Base-by-base conservation (phyloP, 148 eudicot species). In the Talinum fruticosum region DNA sequence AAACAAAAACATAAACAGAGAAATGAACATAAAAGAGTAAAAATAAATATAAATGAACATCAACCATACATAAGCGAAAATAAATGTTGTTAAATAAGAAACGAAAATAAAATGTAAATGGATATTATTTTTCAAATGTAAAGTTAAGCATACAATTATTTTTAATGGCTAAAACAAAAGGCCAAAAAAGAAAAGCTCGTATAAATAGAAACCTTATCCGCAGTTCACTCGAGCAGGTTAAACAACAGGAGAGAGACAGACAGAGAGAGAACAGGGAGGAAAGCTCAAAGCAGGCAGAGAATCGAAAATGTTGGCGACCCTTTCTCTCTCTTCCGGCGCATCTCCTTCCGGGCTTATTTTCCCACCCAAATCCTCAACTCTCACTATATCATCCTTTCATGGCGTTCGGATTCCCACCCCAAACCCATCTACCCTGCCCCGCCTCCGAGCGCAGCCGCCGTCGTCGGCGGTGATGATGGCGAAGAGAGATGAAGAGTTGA, bases 401-500 rank as follows among this genome's bases (percentile, higher is more conserved):
- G 98, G 94, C 78, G 18, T 88, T 65, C 89, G 91, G 30, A 67
- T 90, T 1, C 70, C 72, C 49, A 15, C 71, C 68, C 10, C 49
- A 24, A 77, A 54, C 32, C 65, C 70, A 1, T 30, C 76, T 41
- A 75, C 54, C 23, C 19, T 49, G 10, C 61, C 24, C 84, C 81
- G 66, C n/a, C 73, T 51, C 28, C 79, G 81, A 13, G 44, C 79
- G 18, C 75, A 64, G 4, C 13, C 71, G 2, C 68, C 79, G 36
- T 70, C 84, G 14, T 70, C 78, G 13, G 87, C 85, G 47, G 88
- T 92, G 66, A 90, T 75, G 93, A 90, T 89, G 99, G 89, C 96
- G 0, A 91, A 92, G 78, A 91, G 76, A 79, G 90, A 88, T 2
- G 94, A 92, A 32, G 99, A 91, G 44, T 51, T 95, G 90, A 88